These are phyloP conservation scores for Balansia obtecta DNA, from an alignment of 2,329 filamentous ascomycete genomes.

Conservation along the genomic window DNA sequence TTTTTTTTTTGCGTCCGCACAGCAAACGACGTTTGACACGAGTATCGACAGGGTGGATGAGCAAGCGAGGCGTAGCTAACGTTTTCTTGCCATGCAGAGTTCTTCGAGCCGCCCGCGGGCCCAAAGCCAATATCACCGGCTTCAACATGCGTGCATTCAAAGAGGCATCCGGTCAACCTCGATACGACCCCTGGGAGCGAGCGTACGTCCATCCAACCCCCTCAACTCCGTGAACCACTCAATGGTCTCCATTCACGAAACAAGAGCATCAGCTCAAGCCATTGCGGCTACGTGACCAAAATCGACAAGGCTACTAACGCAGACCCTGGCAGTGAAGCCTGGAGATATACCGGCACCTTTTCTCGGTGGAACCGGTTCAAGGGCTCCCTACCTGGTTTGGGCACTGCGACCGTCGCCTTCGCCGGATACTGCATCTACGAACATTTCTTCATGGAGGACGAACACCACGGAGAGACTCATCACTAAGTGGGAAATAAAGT, in stretches of 20 bases:
- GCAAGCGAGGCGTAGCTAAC: constrained; percentile 1
- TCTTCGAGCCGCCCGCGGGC: constrained; percentile 40
- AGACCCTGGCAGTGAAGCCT: constrained; percentile 60
- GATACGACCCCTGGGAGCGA: constrained; percentile 56
- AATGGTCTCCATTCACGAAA: not conserved
- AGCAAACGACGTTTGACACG: not conserved
- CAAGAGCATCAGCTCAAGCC: not conserved
- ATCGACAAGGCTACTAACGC: constrained; percentile 5
- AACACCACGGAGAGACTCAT: constrained; percentile 43
- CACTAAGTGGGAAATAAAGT: constrained; percentile 10
- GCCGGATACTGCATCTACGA: constrained; percentile 82
- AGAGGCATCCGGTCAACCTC: constrained; percentile 49
- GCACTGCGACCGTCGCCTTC: constrained; percentile 86
- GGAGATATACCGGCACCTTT: constrained; percentile 87
- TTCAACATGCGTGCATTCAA: constrained; percentile 79
- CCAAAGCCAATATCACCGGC: constrained; percentile 71
- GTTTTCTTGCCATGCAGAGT: constrained; percentile 15
- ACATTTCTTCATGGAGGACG: constrained; percentile 70
- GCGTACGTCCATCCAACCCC: constrained; percentile 32
- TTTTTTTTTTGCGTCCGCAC: not conserved
- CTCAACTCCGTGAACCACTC: not conserved
- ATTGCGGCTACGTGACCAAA: constrained; percentile 5
- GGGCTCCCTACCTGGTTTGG: constrained; percentile 75
- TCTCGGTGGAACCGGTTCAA: constrained; percentile 83
- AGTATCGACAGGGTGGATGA: not conserved